Percentiles rank a stretch among this genome's conserved stretches.
Conservation (phyloP, 176 grass and related monocot species). For the Bromus sterilis region DNA sequence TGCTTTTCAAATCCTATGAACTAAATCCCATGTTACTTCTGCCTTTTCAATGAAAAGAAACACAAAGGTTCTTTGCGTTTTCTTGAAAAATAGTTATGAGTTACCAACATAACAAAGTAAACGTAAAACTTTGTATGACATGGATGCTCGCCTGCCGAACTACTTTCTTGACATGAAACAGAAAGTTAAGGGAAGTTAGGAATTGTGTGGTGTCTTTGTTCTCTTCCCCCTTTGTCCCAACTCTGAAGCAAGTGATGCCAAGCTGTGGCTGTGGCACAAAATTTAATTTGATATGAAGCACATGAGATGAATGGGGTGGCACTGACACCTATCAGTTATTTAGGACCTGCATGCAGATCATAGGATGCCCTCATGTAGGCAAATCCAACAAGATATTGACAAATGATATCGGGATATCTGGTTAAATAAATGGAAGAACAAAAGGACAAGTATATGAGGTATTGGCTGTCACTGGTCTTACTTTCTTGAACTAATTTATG, state of each 20-base stretch:
- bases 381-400: neutral
- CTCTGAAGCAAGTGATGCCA: neutral
- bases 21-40: too few relatives aligned
- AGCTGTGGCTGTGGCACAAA: neutral
- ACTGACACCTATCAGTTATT: neutral
- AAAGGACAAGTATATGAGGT: neutral
- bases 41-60: too few relatives aligned
- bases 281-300: neutral
- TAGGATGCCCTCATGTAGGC: neutral
- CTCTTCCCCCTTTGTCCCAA: neutral
- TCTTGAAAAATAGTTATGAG: neutral
- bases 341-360: neutral
- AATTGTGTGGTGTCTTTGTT: neutral
- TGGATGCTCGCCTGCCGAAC: neutral
- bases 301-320: neutral
- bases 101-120: neutral
- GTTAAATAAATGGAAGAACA: neutral
- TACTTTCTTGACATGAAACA: neutral
- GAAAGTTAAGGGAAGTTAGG: neutral
- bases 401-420: neutral
- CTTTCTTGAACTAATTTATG: neutral
- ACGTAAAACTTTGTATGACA: neutral
- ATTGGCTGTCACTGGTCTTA: neutral
- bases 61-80: too few relatives aligned
- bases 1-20: too few relatives aligned